Evolutionary conservation across 208 protist genomes (phyloP).

Genomic region (Wallacemonas rigidus): DNA sequence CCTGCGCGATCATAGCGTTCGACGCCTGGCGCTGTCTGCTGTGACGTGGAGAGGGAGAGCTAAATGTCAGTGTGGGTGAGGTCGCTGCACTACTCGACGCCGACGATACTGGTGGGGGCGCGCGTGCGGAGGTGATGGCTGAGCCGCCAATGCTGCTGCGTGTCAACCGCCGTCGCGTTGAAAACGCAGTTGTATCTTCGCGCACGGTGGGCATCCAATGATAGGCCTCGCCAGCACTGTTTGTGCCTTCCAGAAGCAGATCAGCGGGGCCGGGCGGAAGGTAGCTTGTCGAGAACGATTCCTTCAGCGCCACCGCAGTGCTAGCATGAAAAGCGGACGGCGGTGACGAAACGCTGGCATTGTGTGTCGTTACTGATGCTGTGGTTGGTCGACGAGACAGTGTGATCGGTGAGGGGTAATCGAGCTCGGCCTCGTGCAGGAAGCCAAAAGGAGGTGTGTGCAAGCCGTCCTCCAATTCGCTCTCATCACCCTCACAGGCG

Average conservation of each 20-base stretch:
- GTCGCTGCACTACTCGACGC: too few species aligned
- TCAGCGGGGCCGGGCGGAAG: conserved; percentile 9
- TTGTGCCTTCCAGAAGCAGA: conserved; percentile 4
- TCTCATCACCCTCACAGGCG: too few species aligned
- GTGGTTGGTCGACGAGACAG: neutral
- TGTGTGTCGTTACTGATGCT: neutral
- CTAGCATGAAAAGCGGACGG: neutral
- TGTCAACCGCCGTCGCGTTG: conserved; percentile 1
- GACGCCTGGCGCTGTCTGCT: neutral
- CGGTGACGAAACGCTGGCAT: neutral
- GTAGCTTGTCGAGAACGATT: conserved; percentile 7
- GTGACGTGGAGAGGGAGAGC: neutral
- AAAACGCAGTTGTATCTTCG: neutral
- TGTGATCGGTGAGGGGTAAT: neutral
- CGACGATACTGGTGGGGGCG: conserved; percentile 1
- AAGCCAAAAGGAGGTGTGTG: neutral
- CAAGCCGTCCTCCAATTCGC: too few species aligned
- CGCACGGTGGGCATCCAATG: conserved; percentile 7
- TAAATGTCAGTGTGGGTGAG: too few species aligned
- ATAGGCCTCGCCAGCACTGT: conserved; percentile 5
- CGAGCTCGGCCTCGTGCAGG: neutral
- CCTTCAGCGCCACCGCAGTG: neutral
- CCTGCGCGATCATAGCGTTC: conserved; percentile 1
- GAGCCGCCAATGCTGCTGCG: neutral
- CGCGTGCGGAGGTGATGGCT: neutral